Percentiles rank a stretch among this genome's conserved stretches.
Evolutionary conservation across 2,329 filamentous ascomycete species (phyloP).

Genomic region (Camillea tinctor): DNA sequence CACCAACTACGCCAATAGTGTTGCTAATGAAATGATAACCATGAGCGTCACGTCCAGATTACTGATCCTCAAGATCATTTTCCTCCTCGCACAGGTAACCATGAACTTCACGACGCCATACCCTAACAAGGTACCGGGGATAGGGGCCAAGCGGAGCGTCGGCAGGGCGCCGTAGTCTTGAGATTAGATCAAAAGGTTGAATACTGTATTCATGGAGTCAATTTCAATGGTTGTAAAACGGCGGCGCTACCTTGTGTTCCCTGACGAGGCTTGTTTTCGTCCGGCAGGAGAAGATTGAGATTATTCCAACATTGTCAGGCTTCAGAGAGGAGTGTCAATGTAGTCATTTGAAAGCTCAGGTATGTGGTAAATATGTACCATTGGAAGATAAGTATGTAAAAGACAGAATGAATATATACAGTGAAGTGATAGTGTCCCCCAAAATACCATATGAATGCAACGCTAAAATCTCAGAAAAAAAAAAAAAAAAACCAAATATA

Average conservation of each 20-base stretch:
- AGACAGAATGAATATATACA: conserved; percentile 11
- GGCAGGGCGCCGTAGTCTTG: conserved; percentile 63
- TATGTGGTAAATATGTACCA: not conserved
- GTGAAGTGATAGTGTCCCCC: conserved; percentile 2
- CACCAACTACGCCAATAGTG: too few relatives aligned
- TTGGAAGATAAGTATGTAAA: conserved; percentile 3
- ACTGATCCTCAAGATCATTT: conserved; percentile 59
- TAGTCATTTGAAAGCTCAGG: not conserved
- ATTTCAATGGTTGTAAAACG: too few relatives aligned
- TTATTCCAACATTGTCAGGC: too few relatives aligned
- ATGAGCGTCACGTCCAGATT: not conserved
- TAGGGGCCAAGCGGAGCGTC: conserved; percentile 63
- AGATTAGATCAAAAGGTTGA: too few relatives aligned
- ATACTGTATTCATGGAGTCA: too few relatives aligned
- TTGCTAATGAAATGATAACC: too few relatives aligned
- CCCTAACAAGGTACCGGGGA: conserved; percentile 63
- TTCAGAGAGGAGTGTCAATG: too few relatives aligned
- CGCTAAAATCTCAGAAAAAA: not conserved
- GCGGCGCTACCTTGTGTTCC: conserved; percentile 68
- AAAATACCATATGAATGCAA: not conserved
- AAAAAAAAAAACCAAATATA: too few relatives aligned
- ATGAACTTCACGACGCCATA: conserved; percentile 76
- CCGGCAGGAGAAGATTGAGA: too few relatives aligned
- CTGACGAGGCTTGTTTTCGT: too few relatives aligned
- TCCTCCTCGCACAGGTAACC: conserved; percentile 68